A percentile compares a stretch with the other conserved stretches of the same genome.
These are phyloP conservation scores for Neohortaea acidophila DNA, from an alignment of 495 filamentous ascomycete genomes.

Conservation along the genomic window DNA sequence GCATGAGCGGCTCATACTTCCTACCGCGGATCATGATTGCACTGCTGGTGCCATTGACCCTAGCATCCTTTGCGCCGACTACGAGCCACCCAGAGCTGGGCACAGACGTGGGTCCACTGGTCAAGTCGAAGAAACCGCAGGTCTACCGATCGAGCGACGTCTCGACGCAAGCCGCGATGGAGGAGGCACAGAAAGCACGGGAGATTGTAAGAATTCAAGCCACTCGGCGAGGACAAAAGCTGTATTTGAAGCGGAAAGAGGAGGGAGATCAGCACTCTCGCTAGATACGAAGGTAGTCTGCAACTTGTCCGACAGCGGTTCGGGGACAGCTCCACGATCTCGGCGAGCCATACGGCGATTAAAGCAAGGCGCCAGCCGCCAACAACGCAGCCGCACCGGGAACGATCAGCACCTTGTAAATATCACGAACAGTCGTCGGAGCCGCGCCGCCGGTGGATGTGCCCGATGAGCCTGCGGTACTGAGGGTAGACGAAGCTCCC, in stretches of 20 bases:
- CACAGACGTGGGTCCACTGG: background rate
- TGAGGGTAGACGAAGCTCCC: no score
- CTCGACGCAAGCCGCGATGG: background rate
- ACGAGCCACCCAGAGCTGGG: constrained; percentile 1
- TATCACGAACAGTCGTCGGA: constrained; percentile 2
- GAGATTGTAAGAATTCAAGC: background rate
- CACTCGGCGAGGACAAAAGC: background rate
- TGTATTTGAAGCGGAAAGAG: background rate
- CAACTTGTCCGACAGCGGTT: background rate
- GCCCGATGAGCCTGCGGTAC: no score
- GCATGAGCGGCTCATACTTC: constrained; percentile 1
- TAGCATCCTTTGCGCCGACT: background rate
- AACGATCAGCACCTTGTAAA: constrained; percentile 9
- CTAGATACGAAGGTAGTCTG: background rate
- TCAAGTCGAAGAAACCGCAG: background rate
- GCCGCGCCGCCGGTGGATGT: constrained; percentile 1
- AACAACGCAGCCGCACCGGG: constrained; percentile 8
- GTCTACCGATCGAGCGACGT: background rate
- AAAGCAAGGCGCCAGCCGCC: background rate
- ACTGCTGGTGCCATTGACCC: background rate
- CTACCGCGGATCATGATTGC: background rate
- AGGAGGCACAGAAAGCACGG: background rate
- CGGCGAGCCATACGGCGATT: background rate
- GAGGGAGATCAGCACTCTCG: background rate
- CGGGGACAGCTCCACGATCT: background rate